Base-by-base conservation (phyloP, 441 rosid species). In the Pelargonium cotyledonis region DNA sequence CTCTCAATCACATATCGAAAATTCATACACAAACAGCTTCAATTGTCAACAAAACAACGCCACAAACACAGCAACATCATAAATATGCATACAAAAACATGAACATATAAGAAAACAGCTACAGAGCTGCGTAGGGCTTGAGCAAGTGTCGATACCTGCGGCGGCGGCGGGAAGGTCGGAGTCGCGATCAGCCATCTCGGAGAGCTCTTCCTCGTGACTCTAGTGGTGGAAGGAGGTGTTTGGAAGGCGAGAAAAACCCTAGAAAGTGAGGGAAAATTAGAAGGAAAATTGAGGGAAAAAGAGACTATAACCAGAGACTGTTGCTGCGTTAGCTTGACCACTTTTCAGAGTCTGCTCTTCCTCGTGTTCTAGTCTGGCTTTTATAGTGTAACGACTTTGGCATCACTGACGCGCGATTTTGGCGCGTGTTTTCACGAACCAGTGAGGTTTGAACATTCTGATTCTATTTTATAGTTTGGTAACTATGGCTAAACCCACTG, bases 151-250 rank as follows among this genome's bases (percentile, higher is more conserved):
- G 21, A 55, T 55, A 55, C 61, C 61, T 19, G 61, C 61, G 61
- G 61, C 61, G 26, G 61, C 61, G 61, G 61, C 61, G 61, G 61
- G 61, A 16, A 55, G 61, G 40, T 35, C 40, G 40, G 40, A 5
- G 19, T 55, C 61, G 61, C 15, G 23, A 55, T 55, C 61, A 8
- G 61, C 61, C 61, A 55, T 55, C 61, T 55, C 18, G 8, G 23
- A 21, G 61, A 55, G 61, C 19, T 16, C 40, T 35, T 35, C 40
- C 40, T 35, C 40, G 40, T 5, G 40, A 35, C 40, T 35, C 7
- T 35, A 7, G 40, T 35, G 40, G 40, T 35, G 40, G 40, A 35
- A 35, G 40, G 40, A 35, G 40, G 61, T 55, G 61, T 55, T 55
- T 55, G 61, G 61, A 21, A 6, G 9, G 23, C 61, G 61, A 55